These are phyloP conservation scores for Erucastrum elatum DNA, from an alignment of 345 rosid genomes.

Conservation along the genomic window DNA sequence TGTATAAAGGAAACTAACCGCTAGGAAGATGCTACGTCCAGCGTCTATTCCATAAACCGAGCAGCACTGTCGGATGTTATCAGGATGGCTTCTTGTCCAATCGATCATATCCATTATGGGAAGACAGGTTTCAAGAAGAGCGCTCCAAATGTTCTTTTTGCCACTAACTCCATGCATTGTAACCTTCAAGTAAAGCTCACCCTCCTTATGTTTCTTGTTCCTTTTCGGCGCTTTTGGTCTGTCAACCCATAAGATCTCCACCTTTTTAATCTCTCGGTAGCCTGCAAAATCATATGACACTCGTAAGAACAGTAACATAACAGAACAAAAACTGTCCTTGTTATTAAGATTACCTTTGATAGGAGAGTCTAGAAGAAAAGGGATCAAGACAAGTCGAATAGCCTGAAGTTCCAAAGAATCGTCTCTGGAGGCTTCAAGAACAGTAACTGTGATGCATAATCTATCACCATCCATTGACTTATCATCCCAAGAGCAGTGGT, in stretches of 20 bases:
- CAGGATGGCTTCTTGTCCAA: constrained; percentile 90
- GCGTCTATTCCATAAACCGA: constrained; percentile 75
- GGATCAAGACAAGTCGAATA: constrained; percentile 53
- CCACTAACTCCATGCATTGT: constrained; percentile 52
- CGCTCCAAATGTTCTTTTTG: constrained; percentile 58
- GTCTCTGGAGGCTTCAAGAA: constrained; percentile 46
- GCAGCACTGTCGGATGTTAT: constrained; percentile 68
- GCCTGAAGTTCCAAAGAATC: constrained; percentile 41
- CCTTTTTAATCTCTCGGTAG: constrained; percentile 69
- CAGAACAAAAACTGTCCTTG: constrained; percentile 5
- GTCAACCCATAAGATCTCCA: constrained; percentile 78
- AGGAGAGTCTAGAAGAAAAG: constrained; percentile 61
- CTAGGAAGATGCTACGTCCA: constrained; percentile 68
- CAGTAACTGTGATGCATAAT: constrained; percentile 55
- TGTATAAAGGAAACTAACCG: constrained; percentile 42
- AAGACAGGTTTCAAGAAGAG: constrained; percentile 62
- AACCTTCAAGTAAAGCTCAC: constrained; percentile 82
- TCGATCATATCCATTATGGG: constrained; percentile 72
- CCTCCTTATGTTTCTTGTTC: constrained; percentile 25
- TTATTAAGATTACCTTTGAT: constrained; percentile 50
- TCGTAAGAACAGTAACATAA: constrained; percentile 19
- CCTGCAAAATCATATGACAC: constrained; percentile 48
- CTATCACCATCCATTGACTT: constrained; percentile 45
- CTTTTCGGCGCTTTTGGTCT: constrained; percentile 43
- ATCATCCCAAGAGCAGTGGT: constrained; percentile 39